A percentile compares a stretch with the other conserved stretches of the same genome.
Evolutionary conservation across 2,329 filamentous ascomycete species (phyloP).

Genomic region (Simplicillium aogashimaense): DNA sequence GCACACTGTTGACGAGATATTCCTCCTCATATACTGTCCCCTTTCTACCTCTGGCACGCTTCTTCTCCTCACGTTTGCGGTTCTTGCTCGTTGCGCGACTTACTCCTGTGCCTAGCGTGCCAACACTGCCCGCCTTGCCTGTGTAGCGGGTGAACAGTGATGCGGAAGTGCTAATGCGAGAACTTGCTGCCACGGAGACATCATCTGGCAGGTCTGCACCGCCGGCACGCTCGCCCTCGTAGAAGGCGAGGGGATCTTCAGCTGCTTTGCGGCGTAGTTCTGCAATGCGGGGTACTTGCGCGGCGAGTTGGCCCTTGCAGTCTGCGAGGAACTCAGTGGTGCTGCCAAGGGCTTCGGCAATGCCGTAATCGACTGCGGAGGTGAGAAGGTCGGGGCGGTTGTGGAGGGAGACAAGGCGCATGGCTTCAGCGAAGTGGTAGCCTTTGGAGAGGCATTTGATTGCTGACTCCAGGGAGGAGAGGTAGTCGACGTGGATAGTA

Average conservation of each 20-base stretch:
- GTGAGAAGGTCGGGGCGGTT: slow-evolving; percentile 52
- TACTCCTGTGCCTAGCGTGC: slow-evolving; percentile 62
- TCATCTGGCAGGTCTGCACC: slow-evolving; percentile 78
- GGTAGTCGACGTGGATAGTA: slow-evolving; percentile 71
- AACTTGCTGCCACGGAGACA: slow-evolving; percentile 75
- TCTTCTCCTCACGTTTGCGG: slow-evolving; percentile 81
- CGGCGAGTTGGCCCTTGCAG: slow-evolving; percentile 73
- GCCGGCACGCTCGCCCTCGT: slow-evolving; percentile 61
- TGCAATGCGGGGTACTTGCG: slow-evolving; percentile 75
- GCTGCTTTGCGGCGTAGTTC: slow-evolving; percentile 75
- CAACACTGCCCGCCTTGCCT: slow-evolving; percentile 51
- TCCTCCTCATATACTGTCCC: slow-evolving; percentile 97
- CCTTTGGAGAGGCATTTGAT: slow-evolving; percentile 76
- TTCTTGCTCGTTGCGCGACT: slow-evolving; percentile 81
- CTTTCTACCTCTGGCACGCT: slow-evolving; percentile 88
- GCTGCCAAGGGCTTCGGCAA: slow-evolving; percentile 70
- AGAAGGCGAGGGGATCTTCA: slow-evolving; percentile 81
- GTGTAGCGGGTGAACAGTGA: slow-evolving; percentile 92
- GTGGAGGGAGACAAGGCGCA: slow-evolving; percentile 60
- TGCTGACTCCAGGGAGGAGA: slow-evolving; percentile 60
- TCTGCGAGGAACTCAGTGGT: slow-evolving; percentile 90
- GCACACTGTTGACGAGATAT: slow-evolving; percentile 83
- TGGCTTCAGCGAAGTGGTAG: slow-evolving; percentile 80
- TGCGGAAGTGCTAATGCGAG: slow-evolving; percentile 70
- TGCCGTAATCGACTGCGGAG: slow-evolving; percentile 62